These are phyloP conservation scores for Lodderomyces margitis DNA, from an alignment of 1,139 yeast species.

Conservation along the genomic window DNA sequence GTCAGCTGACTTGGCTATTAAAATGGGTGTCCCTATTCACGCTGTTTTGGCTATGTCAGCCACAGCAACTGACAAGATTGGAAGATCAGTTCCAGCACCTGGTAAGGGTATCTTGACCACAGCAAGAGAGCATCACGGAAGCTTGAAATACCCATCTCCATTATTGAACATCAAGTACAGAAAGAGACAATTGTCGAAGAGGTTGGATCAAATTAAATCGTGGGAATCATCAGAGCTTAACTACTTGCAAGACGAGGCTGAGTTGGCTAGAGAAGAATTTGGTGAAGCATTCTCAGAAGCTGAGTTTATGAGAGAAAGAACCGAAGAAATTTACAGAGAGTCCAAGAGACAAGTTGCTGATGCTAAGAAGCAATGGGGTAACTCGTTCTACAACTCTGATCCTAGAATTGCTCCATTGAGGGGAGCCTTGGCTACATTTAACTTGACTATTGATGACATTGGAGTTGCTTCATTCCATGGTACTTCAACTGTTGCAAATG, in stretches of 20 bases:
- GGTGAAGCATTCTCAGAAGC: conserved; percentile 49
- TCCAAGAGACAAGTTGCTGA: conserved; percentile 81
- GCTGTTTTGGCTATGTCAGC: conserved; percentile 93
- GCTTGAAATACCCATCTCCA: conserved; percentile 76
- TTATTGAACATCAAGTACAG: conserved; percentile 90
- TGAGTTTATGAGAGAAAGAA: conserved; percentile 73
- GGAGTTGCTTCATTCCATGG: conserved; percentile 99
- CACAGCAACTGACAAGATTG: conserved; percentile 97
- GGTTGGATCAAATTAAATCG: conserved; percentile 72
- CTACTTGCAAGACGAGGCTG: conserved; percentile 46
- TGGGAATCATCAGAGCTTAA: conserved; percentile 86
- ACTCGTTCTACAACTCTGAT: conserved; percentile 86
- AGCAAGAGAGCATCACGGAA: conserved; percentile 90
- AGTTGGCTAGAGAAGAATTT: conserved; percentile 67
- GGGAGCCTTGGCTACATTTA: conserved; percentile 93
- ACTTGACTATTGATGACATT: conserved; percentile 89
- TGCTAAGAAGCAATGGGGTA: conserved; percentile 95
- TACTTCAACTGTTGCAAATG: conserved; percentile 96
- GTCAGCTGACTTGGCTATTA: conserved; percentile 90
- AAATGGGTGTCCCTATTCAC: conserved; percentile 99
- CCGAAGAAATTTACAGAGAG: conserved; percentile 85
- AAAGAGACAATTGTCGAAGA: conserved; percentile 80
- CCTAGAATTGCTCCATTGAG: conserved; percentile 95
- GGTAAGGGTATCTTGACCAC: conserved; percentile 99
- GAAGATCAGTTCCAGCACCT: conserved; percentile 99